Conservation (phyloP, 345 rosid genomes). For the Trapa bicornis region DNA sequence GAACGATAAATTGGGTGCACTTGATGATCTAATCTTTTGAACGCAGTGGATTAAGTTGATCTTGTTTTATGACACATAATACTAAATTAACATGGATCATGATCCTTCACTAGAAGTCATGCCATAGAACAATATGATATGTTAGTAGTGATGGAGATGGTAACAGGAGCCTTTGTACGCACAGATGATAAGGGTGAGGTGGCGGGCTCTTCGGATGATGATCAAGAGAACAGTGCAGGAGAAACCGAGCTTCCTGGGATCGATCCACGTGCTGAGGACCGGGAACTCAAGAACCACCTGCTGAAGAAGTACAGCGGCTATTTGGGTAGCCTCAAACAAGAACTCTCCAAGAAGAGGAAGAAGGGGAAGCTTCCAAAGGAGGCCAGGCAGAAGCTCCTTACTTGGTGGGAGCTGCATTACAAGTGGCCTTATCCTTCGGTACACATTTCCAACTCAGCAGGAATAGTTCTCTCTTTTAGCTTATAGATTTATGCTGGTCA, state of each 20-base stretch:
- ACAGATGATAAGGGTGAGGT: constrained; percentile 80
- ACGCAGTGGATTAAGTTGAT: too few species aligned
- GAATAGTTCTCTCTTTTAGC: too few species aligned
- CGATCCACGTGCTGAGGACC: constrained; percentile 87
- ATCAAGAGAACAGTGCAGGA: constrained; percentile 65
- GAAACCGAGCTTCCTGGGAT: constrained; percentile 75
- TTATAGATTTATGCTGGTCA: too few species aligned
- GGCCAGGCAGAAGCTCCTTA: constrained; percentile 93
- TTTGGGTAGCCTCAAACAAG: constrained; percentile 88
- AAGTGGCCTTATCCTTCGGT: constrained; percentile 99
- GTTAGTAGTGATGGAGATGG: too few species aligned
- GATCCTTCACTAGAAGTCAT: too few species aligned
- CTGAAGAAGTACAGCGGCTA: constrained; percentile 90
- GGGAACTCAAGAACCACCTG: constrained; percentile 85
- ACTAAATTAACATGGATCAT: too few species aligned
- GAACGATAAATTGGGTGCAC: too few species aligned
- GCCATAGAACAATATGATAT: too few species aligned
- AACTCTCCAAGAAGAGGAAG: constrained; percentile 96
- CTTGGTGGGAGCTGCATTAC: constrained; percentile 98
- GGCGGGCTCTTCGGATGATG: constrained; percentile 74
- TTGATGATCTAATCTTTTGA: too few species aligned
- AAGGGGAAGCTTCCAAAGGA: constrained; percentile 98
- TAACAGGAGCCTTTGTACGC: not conserved
- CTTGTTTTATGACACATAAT: too few species aligned
- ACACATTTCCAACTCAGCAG: constrained; percentile 7